These are phyloP conservation scores for Zychaea mexicana DNA, from an alignment of 371 early-diverging fungal species.

Conservation along the genomic window DNA sequence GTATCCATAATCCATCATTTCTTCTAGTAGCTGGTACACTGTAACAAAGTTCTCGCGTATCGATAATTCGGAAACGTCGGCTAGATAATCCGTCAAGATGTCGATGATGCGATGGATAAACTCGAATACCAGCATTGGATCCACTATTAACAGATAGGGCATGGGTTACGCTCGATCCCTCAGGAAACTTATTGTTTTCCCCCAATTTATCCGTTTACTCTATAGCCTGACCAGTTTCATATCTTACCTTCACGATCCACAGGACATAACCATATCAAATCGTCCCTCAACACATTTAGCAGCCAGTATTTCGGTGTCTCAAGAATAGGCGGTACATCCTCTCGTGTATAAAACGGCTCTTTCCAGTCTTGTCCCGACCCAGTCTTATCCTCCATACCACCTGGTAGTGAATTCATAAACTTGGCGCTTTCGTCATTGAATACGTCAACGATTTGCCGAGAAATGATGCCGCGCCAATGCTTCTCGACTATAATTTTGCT, in stretches of 20 bases:
- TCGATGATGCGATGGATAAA: conserved; percentile 85
- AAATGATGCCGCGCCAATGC: conserved; percentile 80
- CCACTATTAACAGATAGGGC: conserved; percentile 25
- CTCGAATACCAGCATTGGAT: conserved; percentile 84
- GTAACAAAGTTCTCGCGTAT: conserved; percentile 94
- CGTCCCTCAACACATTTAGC: conserved; percentile 68
- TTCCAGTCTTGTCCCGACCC: conserved; percentile 24
- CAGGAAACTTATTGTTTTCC: too few relatives aligned
- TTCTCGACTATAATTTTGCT: conserved; percentile 84
- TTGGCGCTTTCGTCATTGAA: conserved; percentile 65
- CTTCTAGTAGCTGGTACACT: conserved; percentile 90
- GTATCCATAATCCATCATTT: conserved; percentile 91
- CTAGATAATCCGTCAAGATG: conserved; percentile 81
- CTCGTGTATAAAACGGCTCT: conserved; percentile 52
- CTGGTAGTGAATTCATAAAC: conserved; percentile 49
- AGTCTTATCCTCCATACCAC: conserved; percentile 28
- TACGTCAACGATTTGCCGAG: conserved; percentile 72
- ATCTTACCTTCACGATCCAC: conserved; percentile 73
- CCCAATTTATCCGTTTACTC: too few relatives aligned
- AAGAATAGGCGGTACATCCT: conserved; percentile 71
- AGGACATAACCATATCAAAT: conserved; percentile 74
- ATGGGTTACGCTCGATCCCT: background rate
- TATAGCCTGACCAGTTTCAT: too few relatives aligned
- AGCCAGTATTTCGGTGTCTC: conserved; percentile 70
- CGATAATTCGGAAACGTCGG: conserved; percentile 75